These are phyloP conservation scores for Cubamyces lactineus DNA, from an alignment of 768 basidiomycete species.

Conservation along the genomic window DNA sequence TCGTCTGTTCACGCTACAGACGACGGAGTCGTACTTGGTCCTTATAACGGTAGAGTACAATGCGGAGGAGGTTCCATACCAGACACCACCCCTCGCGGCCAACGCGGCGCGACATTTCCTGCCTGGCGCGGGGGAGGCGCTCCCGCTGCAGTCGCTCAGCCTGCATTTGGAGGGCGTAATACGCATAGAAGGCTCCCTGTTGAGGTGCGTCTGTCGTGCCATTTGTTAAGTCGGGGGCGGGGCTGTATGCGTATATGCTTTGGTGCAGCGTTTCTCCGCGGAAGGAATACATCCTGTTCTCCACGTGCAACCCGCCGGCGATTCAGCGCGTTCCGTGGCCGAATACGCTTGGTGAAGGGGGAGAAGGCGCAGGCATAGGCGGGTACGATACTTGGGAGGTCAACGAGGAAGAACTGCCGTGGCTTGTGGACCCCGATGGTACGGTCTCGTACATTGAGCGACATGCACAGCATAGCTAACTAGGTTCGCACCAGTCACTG, in stretches of 20 bases:
- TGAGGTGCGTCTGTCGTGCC: slow-evolving; percentile 53
- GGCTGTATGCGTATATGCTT: slow-evolving; percentile 8
- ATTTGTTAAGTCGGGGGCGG: not conserved
- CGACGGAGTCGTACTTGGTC: slow-evolving; percentile 78
- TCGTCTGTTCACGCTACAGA: slow-evolving; percentile 48
- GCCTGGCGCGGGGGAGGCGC: slow-evolving; percentile 79
- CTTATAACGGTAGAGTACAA: slow-evolving; percentile 67
- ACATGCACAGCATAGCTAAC: not conserved
- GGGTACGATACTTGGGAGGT: slow-evolving; percentile 74
- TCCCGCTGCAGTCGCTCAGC: slow-evolving; percentile 66
- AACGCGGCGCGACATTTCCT: slow-evolving; percentile 68
- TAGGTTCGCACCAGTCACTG: slow-evolving; percentile 50
- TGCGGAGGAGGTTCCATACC: slow-evolving; percentile 58
- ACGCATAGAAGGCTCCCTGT: slow-evolving; percentile 70
- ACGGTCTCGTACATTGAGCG: slow-evolving; percentile 22
- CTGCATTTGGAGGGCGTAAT: slow-evolving; percentile 83
- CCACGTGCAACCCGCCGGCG: slow-evolving; percentile 72
- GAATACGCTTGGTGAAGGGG: slow-evolving; percentile 46
- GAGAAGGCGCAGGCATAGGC: slow-evolving; percentile 38
- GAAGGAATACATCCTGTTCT: slow-evolving; percentile 68
- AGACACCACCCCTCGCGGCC: slow-evolving; percentile 52
- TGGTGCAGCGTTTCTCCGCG: slow-evolving; percentile 71
- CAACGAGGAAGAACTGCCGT: slow-evolving; percentile 66
- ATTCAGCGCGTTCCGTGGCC: slow-evolving; percentile 90
- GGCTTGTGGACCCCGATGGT: slow-evolving; percentile 80